A percentile compares a stretch with the other conserved stretches of the same genome.
Evolutionary conservation across 2,329 filamentous ascomycete species (phyloP).

Genomic region (Zymoseptoria pseudotritici): DNA sequence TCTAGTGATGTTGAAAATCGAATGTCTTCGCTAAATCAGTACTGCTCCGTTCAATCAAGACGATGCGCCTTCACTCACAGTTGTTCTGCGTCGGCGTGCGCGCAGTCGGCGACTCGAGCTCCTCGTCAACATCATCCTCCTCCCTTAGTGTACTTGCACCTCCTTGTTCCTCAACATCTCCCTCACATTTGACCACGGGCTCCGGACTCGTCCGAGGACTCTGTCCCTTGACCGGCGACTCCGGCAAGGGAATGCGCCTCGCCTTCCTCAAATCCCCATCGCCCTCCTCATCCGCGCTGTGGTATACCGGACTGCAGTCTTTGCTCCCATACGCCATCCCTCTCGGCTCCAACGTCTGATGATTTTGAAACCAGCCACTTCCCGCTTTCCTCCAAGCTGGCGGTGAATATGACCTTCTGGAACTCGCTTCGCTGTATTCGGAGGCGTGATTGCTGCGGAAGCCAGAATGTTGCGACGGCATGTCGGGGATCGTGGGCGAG

Average conservation of each 20-base stretch:
- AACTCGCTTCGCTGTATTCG: slow-evolving; percentile 39
- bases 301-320: slow-evolving; percentile 53
- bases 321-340: slow-evolving; percentile 47
- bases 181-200: slow-evolving; percentile 12
- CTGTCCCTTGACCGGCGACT: slow-evolving; percentile 41
- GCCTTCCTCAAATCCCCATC: slow-evolving; percentile 42
- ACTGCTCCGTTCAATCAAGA: not conserved
- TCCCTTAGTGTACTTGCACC: slow-evolving; percentile 13
- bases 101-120: slow-evolving; percentile 15
- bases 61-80: slow-evolving; percentile 23
- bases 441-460: slow-evolving; percentile 45
- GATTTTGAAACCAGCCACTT: slow-evolving; percentile 51
- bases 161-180: slow-evolving; percentile 15
- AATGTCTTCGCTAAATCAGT: slow-evolving; percentile 53
- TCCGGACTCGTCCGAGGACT: slow-evolving; percentile 28
- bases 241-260: slow-evolving; percentile 48
- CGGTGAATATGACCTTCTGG: slow-evolving; percentile 56
- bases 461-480: slow-evolving; percentile 55
- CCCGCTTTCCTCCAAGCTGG: slow-evolving; percentile 56
- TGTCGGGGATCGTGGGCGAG: slow-evolving; percentile 46
- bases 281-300: slow-evolving; percentile 44
- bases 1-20: slow-evolving; percentile 82
- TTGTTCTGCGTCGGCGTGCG: slow-evolving; percentile 29
- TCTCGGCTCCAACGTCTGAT: slow-evolving; percentile 32
- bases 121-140: slow-evolving; percentile 13